Evolutionary conservation across 441 rosid genomes (phyloP).

Genomic region (Gossypium trilobum): DNA sequence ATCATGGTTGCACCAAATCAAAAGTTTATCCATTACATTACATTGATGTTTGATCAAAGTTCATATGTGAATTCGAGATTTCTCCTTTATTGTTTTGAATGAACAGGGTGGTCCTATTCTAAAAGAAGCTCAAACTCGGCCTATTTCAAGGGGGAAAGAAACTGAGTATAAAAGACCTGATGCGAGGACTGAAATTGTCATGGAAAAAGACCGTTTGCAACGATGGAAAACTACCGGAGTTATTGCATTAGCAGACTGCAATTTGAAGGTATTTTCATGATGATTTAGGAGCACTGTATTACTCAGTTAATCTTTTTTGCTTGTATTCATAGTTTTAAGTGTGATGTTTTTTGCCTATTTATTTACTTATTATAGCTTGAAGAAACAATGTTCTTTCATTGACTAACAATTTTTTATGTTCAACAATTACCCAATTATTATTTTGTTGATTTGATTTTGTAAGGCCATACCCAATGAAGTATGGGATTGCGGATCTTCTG

Average conservation of each 20-base stretch:
- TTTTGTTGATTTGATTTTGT: slow-evolving; percentile 18
- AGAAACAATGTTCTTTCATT: background rate
- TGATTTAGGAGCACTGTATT: background rate
- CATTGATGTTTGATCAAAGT: too few species aligned
- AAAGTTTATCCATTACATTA: too few species aligned
- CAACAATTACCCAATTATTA: slow-evolving; percentile 4
- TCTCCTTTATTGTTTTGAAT: slow-evolving; percentile 7
- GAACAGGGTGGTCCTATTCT: slow-evolving; percentile 66
- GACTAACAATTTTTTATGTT: background rate
- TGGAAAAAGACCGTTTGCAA: slow-evolving; percentile 43
- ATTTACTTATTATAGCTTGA: background rate
- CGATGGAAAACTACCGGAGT: slow-evolving; percentile 79
- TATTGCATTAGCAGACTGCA: slow-evolving; percentile 54
- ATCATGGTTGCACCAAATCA: too few species aligned
- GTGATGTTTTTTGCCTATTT: background rate
- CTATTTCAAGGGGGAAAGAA: slow-evolving; percentile 42
- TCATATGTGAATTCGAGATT: too few species aligned
- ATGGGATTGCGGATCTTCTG: slow-evolving; percentile 52
- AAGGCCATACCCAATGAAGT: slow-evolving; percentile 74
- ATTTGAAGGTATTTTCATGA: slow-evolving; percentile 52
- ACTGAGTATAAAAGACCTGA: slow-evolving; percentile 13
- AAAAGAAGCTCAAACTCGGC: slow-evolving; percentile 47
- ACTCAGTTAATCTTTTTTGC: background rate
- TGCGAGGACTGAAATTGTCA: slow-evolving; percentile 21
- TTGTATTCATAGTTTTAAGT: background rate